Base-by-base conservation (phyloP, 352 stramenopile genomes). In the Pythium dissotocum region DNA sequence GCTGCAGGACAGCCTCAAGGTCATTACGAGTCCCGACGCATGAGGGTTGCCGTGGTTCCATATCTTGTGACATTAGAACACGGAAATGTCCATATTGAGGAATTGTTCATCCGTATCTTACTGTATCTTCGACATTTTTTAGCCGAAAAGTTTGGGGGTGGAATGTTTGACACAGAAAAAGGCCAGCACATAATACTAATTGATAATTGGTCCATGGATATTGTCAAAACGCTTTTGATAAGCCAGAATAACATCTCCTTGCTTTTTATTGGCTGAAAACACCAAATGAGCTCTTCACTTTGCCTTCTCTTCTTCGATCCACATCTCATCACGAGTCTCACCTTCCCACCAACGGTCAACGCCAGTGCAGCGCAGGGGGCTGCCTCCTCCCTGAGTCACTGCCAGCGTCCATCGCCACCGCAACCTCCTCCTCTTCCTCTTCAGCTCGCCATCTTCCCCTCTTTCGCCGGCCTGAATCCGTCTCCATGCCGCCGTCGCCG, bases 1-100 rank as follows among this genome's bases (percentile, higher is more conserved):
- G 77, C 69, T 98, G 10, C 94, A 98, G 72, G 85, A 93, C 56
- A 98, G 89, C 72, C 87, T 98, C 67, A 95, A 95, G 58, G 87
- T 98, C 70, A 96, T 97, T 72, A 96, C 91, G 38, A 89, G 84
- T 53, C 87, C 88, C 10, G 86, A 94, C 57, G 81, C 80, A 2
- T 94, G 73, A 76, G 13, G 21, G 21, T 24, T 58, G 52, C 52
- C 21, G 28, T 42, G 38, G 35, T 5, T 61, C 55, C 30, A n/a
- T 61, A 52, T 52, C 44, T 42, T 9, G 44, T 30, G 10, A 4
- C 18, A 16, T 6, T 49, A 49, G 40, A 24, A 49, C 13, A 8
- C 40, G 40, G 40, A 24, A 10, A 7, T 49, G 40, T 49, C 40
- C 40, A 49, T 49, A 49, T n/a, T 24, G 21, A 14, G 2, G 36